Percentiles rank a stretch among this genome's conserved stretches.
Evolutionary conservation across 2,329 filamentous ascomycete genomes (phyloP).

Genomic region (Fusarium sterilihyphosum): DNA sequence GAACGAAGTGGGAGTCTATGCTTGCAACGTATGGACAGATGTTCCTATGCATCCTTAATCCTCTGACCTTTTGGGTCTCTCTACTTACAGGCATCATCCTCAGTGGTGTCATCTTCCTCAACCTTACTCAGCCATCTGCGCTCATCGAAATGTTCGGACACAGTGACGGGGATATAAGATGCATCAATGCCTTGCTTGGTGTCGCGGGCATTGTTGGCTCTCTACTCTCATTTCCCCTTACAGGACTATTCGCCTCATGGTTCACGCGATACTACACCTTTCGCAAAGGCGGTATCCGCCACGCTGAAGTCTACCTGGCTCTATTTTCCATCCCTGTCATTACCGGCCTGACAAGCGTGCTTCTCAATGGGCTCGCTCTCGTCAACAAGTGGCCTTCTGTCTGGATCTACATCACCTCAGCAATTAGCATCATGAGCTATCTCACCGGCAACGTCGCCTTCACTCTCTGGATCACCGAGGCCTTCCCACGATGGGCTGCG

Average conservation of each 20-base stretch:
- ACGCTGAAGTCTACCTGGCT: constrained; percentile 24
- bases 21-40: constrained; percentile 31
- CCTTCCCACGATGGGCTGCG: constrained; percentile 22
- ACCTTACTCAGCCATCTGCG: constrained; percentile 5
- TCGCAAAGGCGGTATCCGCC: constrained; percentile 17
- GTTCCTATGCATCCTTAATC: constrained; percentile 31
- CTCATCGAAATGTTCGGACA: not conserved
- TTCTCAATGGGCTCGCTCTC: constrained; percentile 19
- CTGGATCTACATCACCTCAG: constrained; percentile 19
- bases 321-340: constrained; percentile 12
- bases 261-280: constrained; percentile 20
- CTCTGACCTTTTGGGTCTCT: constrained; percentile 35
- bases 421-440: constrained; percentile 22
- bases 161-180: not conserved
- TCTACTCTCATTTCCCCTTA: constrained; percentile 4
- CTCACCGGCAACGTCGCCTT: constrained; percentile 29
- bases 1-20: constrained; percentile 7
- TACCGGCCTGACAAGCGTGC: not conserved
- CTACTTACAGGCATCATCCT: constrained; percentile 24
- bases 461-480: constrained; percentile 34
- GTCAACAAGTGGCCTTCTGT: not conserved
- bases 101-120: constrained; percentile 20
- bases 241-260: constrained; percentile 20
- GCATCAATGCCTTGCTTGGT: not conserved
- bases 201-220: constrained; percentile 7